Conservation (phyloP, 208 protist genomes). For the Crithidia brevicula region DNA sequence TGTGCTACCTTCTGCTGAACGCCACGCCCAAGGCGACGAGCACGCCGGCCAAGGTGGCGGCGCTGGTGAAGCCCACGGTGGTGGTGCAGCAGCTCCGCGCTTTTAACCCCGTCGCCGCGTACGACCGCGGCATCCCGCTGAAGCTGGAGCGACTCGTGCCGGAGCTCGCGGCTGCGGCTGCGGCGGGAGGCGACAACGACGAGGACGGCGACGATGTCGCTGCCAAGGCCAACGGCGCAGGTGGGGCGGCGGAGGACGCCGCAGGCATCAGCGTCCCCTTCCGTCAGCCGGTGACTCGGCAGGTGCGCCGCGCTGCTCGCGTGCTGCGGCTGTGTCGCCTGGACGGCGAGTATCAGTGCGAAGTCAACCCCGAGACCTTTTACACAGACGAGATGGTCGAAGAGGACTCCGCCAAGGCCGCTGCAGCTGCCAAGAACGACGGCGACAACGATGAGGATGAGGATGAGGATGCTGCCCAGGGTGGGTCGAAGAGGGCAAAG, state of each 20-base stretch:
- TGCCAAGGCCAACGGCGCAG: slow-evolving; percentile 30
- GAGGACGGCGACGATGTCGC: slow-evolving; percentile 10
- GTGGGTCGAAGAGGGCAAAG: too few species aligned
- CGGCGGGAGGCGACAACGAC: slow-evolving; percentile 19
- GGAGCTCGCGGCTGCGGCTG: slow-evolving; percentile 18
- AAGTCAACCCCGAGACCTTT: slow-evolving; percentile 53
- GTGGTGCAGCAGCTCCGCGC: slow-evolving; percentile 70
- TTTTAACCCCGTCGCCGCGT: slow-evolving; percentile 81
- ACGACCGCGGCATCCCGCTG: slow-evolving; percentile 49
- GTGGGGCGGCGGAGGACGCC: slow-evolving; percentile 14
- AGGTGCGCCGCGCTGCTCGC: slow-evolving; percentile 71
- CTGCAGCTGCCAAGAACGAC: neutral
- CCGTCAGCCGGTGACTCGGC: slow-evolving; percentile 65
- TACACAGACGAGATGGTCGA: slow-evolving; percentile 59
- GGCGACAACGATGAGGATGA: neutral
- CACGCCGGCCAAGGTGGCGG: slow-evolving; percentile 73
- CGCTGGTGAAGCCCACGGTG: slow-evolving; percentile 82
- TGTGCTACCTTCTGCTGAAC: slow-evolving; percentile 81
- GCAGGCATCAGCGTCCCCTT: slow-evolving; percentile 39
- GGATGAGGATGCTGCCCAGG: neutral
- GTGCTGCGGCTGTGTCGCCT: slow-evolving; percentile 67
- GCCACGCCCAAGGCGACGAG: slow-evolving; percentile 67
- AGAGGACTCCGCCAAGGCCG: slow-evolving; percentile 35
- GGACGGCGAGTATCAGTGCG: slow-evolving; percentile 70
- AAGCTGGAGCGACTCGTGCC: slow-evolving; percentile 47